Evolutionary conservation across 768 basidiomycete genomes (phyloP).

Genomic region (Suillus plorans): DNA sequence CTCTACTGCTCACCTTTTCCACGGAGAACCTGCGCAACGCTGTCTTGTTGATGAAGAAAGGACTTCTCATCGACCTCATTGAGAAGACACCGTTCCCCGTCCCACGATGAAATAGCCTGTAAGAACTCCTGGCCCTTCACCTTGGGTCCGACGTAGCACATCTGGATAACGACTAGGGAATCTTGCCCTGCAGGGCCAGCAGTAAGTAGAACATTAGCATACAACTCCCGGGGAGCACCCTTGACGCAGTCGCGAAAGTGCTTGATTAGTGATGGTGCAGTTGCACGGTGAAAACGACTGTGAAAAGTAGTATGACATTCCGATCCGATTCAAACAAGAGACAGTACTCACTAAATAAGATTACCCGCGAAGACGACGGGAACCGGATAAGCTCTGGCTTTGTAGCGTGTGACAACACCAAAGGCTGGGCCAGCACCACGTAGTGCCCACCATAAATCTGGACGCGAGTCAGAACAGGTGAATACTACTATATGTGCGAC

Average conservation of each 20-base stretch:
- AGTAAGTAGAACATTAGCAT: constrained; percentile 87
- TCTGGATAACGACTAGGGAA: constrained; percentile 87
- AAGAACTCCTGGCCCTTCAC: constrained; percentile 76
- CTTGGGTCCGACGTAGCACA: constrained; percentile 82
- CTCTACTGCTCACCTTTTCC: constrained; percentile 60
- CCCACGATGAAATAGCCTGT: constrained; percentile 86
- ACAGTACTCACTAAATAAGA: constrained; percentile 73
- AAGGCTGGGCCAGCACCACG: constrained; percentile 82
- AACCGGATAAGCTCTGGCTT: constrained; percentile 84
- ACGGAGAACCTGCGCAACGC: constrained; percentile 85
- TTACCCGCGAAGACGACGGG: constrained; percentile 93
- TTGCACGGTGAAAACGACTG: constrained; percentile 86
- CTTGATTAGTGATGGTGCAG: constrained; percentile 82
- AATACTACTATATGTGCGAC: constrained; percentile 12
- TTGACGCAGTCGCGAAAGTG: constrained; percentile 95
- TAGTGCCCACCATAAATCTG: constrained; percentile 88
- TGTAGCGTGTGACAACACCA: constrained; percentile 87
- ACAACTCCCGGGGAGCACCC: constrained; percentile 81
- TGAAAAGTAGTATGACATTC: constrained; percentile 7
- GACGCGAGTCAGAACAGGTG: not conserved
- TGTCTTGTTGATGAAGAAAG: constrained; percentile 88
- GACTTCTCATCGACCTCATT: constrained; percentile 92
- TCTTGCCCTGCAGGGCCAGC: constrained; percentile 84
- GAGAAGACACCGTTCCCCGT: constrained; percentile 80
- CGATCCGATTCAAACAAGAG: not conserved